A percentile compares a stretch with the other conserved stretches of the same genome.
Evolutionary conservation across 2,329 filamentous ascomycete genomes (phyloP).

Genomic region (Talaromyces amestolkiae): DNA sequence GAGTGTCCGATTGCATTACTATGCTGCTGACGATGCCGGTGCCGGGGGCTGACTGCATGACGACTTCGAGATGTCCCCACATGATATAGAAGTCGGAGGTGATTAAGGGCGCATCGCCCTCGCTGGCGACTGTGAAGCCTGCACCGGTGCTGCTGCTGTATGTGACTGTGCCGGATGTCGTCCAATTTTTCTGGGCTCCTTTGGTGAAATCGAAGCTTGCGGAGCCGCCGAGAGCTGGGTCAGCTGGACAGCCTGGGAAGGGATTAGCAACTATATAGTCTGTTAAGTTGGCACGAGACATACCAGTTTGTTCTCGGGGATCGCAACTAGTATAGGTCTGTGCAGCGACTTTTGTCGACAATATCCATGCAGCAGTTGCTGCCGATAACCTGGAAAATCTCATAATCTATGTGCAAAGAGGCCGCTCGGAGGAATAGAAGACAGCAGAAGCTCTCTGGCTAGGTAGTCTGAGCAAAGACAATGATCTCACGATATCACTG

Average conservation of each 20-base stretch:
- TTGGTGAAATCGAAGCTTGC: slow-evolving; percentile 79
- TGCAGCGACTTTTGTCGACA: slow-evolving; percentile 31
- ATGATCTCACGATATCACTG: background rate
- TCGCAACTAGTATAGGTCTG: slow-evolving; percentile 48
- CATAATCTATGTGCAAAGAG: slow-evolving; percentile 29
- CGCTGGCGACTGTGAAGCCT: slow-evolving; percentile 72
- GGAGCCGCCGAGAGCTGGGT: slow-evolving; percentile 80
- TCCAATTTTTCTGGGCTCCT: slow-evolving; percentile 76
- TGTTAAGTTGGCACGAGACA: background rate
- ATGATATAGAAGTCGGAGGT: slow-evolving; percentile 96
- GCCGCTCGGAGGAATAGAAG: background rate
- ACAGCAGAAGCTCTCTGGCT: slow-evolving; percentile 1
- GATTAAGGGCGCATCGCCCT: slow-evolving; percentile 82
- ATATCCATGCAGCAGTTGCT: slow-evolving; percentile 31
- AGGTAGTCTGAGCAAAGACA: background rate
- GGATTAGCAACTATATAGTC: background rate
- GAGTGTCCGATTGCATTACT: slow-evolving; percentile 82
- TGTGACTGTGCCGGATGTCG: slow-evolving; percentile 61
- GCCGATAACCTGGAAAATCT: slow-evolving; percentile 26
- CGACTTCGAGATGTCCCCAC: slow-evolving; percentile 89
- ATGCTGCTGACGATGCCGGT: slow-evolving; percentile 90
- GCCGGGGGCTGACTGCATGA: slow-evolving; percentile 81
- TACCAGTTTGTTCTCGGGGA: slow-evolving; percentile 35
- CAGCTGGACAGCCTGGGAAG: slow-evolving; percentile 60
- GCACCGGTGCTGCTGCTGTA: slow-evolving; percentile 74